Percentiles rank a stretch among this genome's conserved stretches.
These are phyloP conservation scores for Colletotrichum liriopes DNA, from an alignment of 2,329 filamentous ascomycete species.

Conservation along the genomic window DNA sequence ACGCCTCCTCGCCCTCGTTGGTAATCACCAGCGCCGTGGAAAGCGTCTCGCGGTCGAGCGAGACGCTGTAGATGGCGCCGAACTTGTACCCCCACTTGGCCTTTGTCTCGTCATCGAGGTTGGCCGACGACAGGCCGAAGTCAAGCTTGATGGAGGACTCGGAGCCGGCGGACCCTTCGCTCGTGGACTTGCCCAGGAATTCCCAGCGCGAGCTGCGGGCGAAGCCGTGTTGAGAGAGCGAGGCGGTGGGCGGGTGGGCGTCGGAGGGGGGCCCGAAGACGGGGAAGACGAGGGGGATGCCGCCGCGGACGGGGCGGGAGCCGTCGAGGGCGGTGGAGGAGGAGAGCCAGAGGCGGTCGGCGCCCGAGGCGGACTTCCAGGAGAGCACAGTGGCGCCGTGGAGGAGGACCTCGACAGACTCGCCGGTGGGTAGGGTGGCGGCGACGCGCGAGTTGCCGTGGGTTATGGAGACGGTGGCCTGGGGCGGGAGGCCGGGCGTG, in stretches of 20 bases:
- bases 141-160: conserved; percentile 85
- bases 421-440: conserved; percentile 88
- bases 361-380: conserved; percentile 87
- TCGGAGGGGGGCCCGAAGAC: conserved; percentile 89
- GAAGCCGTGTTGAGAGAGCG: conserved; percentile 94
- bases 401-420: conserved; percentile 89
- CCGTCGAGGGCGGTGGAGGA: conserved; percentile 87
- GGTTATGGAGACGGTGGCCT: conserved; percentile 81
- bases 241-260: conserved; percentile 79
- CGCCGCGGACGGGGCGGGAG: conserved; percentile 89
- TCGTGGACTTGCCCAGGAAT: conserved; percentile 86
- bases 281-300: conserved; percentile 93
- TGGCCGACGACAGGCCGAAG: conserved; percentile 87
- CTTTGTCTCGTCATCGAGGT: conserved; percentile 77
- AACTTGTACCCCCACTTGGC: conserved; percentile 90
- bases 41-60: conserved; percentile 81
- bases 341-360: conserved; percentile 91
- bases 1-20: conserved; percentile 86
- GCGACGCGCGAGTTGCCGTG: conserved; percentile 80
- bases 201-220: conserved; percentile 93
- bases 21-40: conserved; percentile 88
- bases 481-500: conserved; percentile 81
- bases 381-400: conserved; percentile 93
- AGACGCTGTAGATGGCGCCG: conserved; percentile 93
- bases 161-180: conserved; percentile 55